phyloP scores from a whole-genome alignment of 2,329 filamentous ascomycete species.

The Penicillium sp. region DNA sequence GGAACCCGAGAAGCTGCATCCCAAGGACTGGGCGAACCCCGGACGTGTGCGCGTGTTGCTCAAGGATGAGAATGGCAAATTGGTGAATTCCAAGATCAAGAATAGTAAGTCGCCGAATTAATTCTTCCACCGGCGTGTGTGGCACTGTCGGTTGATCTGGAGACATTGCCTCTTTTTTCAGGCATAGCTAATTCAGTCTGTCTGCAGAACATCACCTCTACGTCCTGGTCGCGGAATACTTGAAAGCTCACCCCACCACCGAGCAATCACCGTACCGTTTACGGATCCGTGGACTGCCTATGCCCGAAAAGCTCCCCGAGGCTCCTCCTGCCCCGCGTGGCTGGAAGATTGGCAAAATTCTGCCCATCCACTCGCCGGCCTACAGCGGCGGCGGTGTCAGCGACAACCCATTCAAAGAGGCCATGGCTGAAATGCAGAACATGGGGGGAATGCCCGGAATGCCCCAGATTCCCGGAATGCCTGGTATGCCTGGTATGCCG shows the following conservation, averaged over 20 bases:
- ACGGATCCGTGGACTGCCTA: slow-evolving; percentile 70
- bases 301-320: slow-evolving; percentile 66
- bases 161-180: not conserved
- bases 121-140: not conserved
- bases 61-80: slow-evolving; percentile 53
- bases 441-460: slow-evolving; percentile 45
- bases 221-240: slow-evolving; percentile 71
- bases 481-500: slow-evolving; percentile 49
- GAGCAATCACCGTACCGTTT: slow-evolving; percentile 68
- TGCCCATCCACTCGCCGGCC: slow-evolving; percentile 85
- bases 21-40: slow-evolving; percentile 96
- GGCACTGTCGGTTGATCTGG: not conserved
- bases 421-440: slow-evolving; percentile 87
- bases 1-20: slow-evolving; percentile 88
- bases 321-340: slow-evolving; percentile 75
- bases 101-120: slow-evolving; percentile 55
- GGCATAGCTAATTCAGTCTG: not conserved
- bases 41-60: slow-evolving; percentile 80
- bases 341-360: slow-evolving; percentile 82
- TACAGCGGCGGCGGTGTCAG: slow-evolving; percentile 90
- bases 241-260: slow-evolving; percentile 74
- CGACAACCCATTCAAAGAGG: slow-evolving; percentile 92
- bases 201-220: slow-evolving; percentile 76
- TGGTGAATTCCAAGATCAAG: slow-evolving; percentile 55
- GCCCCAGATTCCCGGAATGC: slow-evolving; percentile 45